These are phyloP conservation scores for Diaporthe destruens DNA, from an alignment of 2,329 filamentous ascomycete genomes.

Conservation along the genomic window DNA sequence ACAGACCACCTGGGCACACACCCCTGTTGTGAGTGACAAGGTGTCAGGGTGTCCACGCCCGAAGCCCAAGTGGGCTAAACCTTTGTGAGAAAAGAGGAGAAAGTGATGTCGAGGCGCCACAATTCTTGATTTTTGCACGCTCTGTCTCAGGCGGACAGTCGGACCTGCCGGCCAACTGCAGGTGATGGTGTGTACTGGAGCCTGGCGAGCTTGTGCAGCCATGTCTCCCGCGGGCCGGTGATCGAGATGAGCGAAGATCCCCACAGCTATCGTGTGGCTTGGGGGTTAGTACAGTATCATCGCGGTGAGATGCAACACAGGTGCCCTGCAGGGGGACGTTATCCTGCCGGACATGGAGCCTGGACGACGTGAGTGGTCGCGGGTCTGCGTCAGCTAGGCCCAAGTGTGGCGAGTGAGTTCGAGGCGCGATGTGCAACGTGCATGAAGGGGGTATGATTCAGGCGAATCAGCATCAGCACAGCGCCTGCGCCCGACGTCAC, in stretches of 20 bases:
- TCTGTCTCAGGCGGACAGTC: conserved; percentile 3
- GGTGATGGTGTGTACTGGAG: conserved; percentile 2
- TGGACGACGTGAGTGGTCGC: conserved; percentile 30
- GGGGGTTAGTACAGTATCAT: neutral
- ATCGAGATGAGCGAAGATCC: conserved; percentile 26
- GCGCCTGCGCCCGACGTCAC: conserved; percentile 33
- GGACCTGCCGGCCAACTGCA: conserved; percentile 22
- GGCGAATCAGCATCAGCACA: conserved; percentile 32
- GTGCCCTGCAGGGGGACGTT: neutral
- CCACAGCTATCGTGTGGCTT: conserved; percentile 29
- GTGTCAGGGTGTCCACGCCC: neutral
- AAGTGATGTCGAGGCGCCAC: conserved; percentile 35
- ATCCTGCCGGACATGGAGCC: neutral
- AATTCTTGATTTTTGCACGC: conserved; percentile 34
- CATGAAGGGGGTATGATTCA: conserved; percentile 30
- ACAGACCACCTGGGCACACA: neutral
- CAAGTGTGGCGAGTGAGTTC: conserved; percentile 38
- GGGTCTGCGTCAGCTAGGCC: conserved; percentile 24
- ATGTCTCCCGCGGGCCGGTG: conserved; percentile 22
- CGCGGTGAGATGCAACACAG: conserved; percentile 1
- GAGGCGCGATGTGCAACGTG: conserved; percentile 35
- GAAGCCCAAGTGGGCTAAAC: conserved; percentile 25
- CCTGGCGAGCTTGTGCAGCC: conserved; percentile 5
- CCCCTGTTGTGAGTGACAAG: conserved; percentile 14
- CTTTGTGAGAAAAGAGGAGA: conserved; percentile 31